phyloP scores from a whole-genome alignment of 2,329 filamentous ascomycete genomes.

The Sporothrix inflata region DNA sequence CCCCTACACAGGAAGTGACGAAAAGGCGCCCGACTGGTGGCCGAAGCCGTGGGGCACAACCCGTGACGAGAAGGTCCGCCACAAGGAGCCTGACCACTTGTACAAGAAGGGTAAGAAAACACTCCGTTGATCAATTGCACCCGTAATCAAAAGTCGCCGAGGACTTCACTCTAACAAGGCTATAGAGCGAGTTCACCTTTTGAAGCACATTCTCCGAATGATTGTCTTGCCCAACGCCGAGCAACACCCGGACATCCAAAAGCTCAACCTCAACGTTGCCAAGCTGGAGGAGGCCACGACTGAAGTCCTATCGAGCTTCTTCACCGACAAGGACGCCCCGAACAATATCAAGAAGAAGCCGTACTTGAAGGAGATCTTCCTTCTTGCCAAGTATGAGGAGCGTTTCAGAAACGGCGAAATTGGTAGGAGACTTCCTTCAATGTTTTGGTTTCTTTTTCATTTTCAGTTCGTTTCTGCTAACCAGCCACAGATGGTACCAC shows the following conservation, averaged over 20 bases:
- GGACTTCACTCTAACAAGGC: constrained; percentile 26
- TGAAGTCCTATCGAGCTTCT: constrained; percentile 62
- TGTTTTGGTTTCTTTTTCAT: neutral
- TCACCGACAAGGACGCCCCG: constrained; percentile 57
- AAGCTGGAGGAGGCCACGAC: constrained; percentile 62
- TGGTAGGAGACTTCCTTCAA: constrained; percentile 47
- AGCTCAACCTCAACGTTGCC: constrained; percentile 55
- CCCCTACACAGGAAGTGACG: constrained; percentile 69
- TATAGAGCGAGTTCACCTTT: constrained; percentile 61
- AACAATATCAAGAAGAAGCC: constrained; percentile 59
- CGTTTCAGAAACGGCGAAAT: constrained; percentile 60
- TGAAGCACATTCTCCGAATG: constrained; percentile 64
- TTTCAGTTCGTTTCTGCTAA: neutral
- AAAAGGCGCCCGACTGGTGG: constrained; percentile 69
- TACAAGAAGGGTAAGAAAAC: constrained; percentile 63
- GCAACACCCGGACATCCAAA: constrained; percentile 57
- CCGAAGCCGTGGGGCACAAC: constrained; percentile 58
- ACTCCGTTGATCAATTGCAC: no score
- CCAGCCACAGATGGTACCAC: constrained; percentile 49
- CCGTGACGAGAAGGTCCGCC: constrained; percentile 60
- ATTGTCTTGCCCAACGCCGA: constrained; percentile 54
- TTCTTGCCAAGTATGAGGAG: constrained; percentile 61
- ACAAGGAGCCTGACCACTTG: constrained; percentile 75
- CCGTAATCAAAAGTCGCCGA: neutral
- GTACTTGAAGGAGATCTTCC: constrained; percentile 64